Conservation (phyloP, 2,329 filamentous ascomycete species). For the Apiospora koreana region DNA sequence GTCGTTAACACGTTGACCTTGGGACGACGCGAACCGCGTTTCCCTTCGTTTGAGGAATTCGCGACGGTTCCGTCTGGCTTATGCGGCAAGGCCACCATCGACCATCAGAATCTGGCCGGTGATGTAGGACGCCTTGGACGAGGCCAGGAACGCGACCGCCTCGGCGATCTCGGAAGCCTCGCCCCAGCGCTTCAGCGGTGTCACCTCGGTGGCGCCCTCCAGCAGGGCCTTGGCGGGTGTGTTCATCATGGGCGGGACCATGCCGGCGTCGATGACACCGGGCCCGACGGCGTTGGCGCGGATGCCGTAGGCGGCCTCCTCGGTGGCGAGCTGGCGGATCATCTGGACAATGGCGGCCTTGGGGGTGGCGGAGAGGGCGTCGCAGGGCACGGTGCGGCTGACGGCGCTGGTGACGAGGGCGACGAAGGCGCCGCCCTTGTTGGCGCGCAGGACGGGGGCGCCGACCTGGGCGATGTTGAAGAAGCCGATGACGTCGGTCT, state of each 20-base stretch:
- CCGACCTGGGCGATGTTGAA: slow-evolving; percentile 14
- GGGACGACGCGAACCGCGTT: no score
- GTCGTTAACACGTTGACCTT: no score
- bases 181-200: slow-evolving; percentile 23
- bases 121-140: slow-evolving; percentile 21
- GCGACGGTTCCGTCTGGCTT: not conserved
- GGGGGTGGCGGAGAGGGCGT: slow-evolving; percentile 14
- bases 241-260: slow-evolving; percentile 12
- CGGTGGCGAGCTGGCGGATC: slow-evolving; percentile 13
- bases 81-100: slow-evolving; percentile 21
- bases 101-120: slow-evolving; percentile 25
- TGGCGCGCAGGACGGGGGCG: slow-evolving; percentile 1
- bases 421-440: slow-evolving; percentile 11
- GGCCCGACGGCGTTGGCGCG: slow-evolving; percentile 14
- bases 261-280: slow-evolving; percentile 13
- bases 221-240: slow-evolving; percentile 7
- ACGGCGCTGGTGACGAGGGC: slow-evolving; percentile 10
- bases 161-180: slow-evolving; percentile 22
- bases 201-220: slow-evolving; percentile 8
- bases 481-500: slow-evolving; percentile 15
- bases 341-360: slow-evolving; percentile 13
- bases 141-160: slow-evolving; percentile 22
- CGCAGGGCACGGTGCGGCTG: slow-evolving; percentile 10
- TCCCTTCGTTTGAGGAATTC: no score
- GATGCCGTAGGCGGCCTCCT: slow-evolving; percentile 13